These are phyloP conservation scores for Paramecium sonneborni DNA, from an alignment of 73 alveolate genomes.

Conservation along the genomic window DNA sequence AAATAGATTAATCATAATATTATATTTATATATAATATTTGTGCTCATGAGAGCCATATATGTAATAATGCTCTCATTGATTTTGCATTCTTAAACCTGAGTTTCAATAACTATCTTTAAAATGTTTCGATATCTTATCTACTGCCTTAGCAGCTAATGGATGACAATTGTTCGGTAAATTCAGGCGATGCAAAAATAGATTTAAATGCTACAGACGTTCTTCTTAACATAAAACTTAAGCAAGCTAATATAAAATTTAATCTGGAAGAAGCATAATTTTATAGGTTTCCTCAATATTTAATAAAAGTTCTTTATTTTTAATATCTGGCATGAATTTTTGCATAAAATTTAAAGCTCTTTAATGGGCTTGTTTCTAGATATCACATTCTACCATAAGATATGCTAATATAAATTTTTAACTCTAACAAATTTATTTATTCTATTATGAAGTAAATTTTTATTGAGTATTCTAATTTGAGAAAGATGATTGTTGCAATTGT, in stretches of 20 bases:
- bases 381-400: not conserved
- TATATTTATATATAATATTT: not conserved
- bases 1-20: not conserved
- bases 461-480: not conserved
- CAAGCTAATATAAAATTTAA: not conserved
- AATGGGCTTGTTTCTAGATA: not conserved
- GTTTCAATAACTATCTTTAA: not conserved
- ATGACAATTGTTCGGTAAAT: not conserved
- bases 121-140: not conserved
- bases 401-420: not conserved
- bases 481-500: not conserved
- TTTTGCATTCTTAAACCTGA: not conserved
- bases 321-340: not conserved
- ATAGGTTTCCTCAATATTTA: not conserved
- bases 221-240: not conserved
- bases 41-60: not conserved
- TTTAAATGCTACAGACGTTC: not conserved
- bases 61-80: not conserved
- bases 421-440: not conserved
- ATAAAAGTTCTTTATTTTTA: not conserved
- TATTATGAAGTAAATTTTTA: not conserved
- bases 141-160: slow-evolving; percentile 28
- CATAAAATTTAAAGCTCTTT: not conserved
- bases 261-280: slow-evolving; percentile 15
- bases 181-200: not conserved